These are phyloP conservation scores for Fonsecaea multimorphosa DNA, from an alignment of 2,329 filamentous ascomycete genomes.

Conservation along the genomic window DNA sequence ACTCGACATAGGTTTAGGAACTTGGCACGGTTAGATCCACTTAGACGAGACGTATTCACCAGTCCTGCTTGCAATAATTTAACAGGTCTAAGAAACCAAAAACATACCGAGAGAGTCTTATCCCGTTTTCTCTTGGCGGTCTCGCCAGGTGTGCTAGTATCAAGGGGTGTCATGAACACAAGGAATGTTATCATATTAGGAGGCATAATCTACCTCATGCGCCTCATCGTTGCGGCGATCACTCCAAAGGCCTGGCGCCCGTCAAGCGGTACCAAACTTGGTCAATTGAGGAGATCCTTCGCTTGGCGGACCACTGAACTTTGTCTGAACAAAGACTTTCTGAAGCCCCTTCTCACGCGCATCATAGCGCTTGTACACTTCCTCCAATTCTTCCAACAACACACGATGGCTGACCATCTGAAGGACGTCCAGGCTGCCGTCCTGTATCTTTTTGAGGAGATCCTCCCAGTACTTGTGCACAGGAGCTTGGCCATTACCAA, in stretches of 20 bases:
- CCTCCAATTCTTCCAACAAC: conserved; percentile 72
- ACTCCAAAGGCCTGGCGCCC: background rate
- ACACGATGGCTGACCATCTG: conserved; percentile 84
- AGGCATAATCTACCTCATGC: background rate
- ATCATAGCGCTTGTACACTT: conserved; percentile 69
- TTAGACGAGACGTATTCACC: too few species aligned
- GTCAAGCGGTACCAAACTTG: conserved; percentile 38
- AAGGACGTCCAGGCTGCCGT: conserved; percentile 72
- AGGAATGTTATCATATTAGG: background rate
- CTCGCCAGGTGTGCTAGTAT: too few species aligned
- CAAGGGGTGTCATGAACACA: too few species aligned
- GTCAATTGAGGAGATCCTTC: conserved; percentile 60
- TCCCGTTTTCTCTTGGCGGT: too few species aligned
- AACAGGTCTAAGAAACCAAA: too few species aligned
- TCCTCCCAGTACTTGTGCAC: conserved; percentile 86
- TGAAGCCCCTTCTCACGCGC: conserved; percentile 68
- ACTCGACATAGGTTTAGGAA: too few species aligned
- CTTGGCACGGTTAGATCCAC: too few species aligned
- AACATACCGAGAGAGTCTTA: too few species aligned
- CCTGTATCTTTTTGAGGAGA: conserved; percentile 71
- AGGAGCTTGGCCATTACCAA: conserved; percentile 71
- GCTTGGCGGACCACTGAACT: conserved; percentile 60
- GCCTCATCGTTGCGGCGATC: background rate
- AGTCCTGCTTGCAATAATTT: too few species aligned
- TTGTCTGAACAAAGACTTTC: conserved; percentile 74